Evolutionary conservation across 805 yeast genomes (phyloP), one percentile per base, ranked within the genome.

Genomic region (Monosporozyma solicola): DNA sequence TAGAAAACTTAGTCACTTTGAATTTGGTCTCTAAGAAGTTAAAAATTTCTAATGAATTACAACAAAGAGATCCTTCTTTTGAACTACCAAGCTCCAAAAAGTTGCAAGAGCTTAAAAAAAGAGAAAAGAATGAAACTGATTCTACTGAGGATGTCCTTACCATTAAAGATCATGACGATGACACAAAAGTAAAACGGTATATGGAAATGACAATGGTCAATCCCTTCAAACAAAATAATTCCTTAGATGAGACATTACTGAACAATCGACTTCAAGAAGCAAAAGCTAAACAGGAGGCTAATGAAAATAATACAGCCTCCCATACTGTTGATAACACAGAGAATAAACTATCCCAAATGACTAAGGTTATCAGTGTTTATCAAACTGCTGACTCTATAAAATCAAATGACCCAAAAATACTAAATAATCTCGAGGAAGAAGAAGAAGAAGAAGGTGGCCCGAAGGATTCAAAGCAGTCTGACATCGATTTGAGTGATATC

Each of bases 191-290:
- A 9, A 59, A 56, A 45, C 60, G 49, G 39, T 61, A 54, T 32
- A 54, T 65, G 57, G 70, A 68, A 51, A 64, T 68, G 66, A 68
- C 72, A 1, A 68, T 67, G 71, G 67, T 67, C 4, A 65, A 66
- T 43, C 70, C 70, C 6, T 60, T 61, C 47, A 57, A 55, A 5
- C 56, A 55, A 27, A 57, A 56, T 10, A 49, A 61, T 32, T 41
- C 59, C 8, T 31, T 55, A 4, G 61, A 63, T 49, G 57, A 56
- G 29, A 31, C 43, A 9, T 20, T 39, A 13, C 8, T 37, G 32
- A 48, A 11, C 20, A 25, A 37, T 47, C 54, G 9, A 37, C 43
- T 3, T 8, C 27, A 4, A 46, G 39, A 32, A 32, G 11, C 35
- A 9, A 32, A 35, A 44, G 50, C 25, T 25, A 46, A 35, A 47